These are phyloP conservation scores for Linnemannia exigua DNA, from an alignment of 192 early-diverging fungal genomes.

Conservation along the genomic window DNA sequence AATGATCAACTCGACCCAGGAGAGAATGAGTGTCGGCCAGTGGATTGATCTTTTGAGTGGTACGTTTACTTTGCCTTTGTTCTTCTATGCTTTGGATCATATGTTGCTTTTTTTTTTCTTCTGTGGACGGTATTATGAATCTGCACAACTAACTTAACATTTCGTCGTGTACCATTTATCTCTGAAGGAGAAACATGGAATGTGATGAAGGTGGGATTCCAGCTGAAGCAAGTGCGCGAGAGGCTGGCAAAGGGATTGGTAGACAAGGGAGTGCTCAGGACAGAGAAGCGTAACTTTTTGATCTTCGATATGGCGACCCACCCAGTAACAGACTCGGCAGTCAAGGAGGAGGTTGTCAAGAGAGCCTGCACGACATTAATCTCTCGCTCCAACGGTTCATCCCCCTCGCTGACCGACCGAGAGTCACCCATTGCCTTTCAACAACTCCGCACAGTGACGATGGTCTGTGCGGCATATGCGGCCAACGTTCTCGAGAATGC, in stretches of 20 bases:
- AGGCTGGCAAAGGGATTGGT: conserved; percentile 96
- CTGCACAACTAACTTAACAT: background rate
- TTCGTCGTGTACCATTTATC: background rate
- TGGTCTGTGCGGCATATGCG: conserved; percentile 96
- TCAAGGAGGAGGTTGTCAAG: conserved; percentile 91
- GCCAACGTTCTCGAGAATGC: conserved; percentile 99
- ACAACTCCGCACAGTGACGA: conserved; percentile 82
- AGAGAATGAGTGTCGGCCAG: conserved; percentile 83
- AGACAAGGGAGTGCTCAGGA: conserved; percentile 97
- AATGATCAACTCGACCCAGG: conserved; percentile 87
- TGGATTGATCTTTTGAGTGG: conserved; percentile 99
- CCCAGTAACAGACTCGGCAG: conserved; percentile 88
- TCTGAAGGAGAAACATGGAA: conserved; percentile 97
- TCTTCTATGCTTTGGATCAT: background rate
- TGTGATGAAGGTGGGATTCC: conserved; percentile 95
- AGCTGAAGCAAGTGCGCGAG: conserved; percentile 98
- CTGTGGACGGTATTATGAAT: background rate
- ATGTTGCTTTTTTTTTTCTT: background rate
- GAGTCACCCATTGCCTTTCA: conserved; percentile 68
- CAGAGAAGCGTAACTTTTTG: conserved; percentile 96
- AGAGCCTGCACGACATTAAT: conserved; percentile 85
- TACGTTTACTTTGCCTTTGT: conserved; percentile 62
- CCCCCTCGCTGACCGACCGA: conserved; percentile 64
- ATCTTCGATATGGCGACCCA: conserved; percentile 99
- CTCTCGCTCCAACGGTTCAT: conserved; percentile 72